These are phyloP conservation scores for Grosmannia serpens DNA, from an alignment of 2,329 filamentous ascomycete genomes.

Conservation along the genomic window DNA sequence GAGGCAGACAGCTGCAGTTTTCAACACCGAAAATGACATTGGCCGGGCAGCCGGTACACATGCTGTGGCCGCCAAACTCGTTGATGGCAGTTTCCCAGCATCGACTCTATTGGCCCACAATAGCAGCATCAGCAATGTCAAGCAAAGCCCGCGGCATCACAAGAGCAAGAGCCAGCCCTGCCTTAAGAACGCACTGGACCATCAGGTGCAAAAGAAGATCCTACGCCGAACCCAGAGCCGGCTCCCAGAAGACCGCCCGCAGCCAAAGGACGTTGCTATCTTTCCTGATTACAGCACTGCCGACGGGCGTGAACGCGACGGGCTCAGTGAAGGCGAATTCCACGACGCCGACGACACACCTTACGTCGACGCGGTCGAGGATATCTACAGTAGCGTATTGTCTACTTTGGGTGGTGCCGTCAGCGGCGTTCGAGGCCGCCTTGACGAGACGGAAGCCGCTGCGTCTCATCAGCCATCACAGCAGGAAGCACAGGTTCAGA, in stretches of 20 bases:
- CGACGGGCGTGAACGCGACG: slow-evolving; percentile 21
- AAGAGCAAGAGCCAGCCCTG: slow-evolving; percentile 46
- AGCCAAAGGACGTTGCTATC: slow-evolving; percentile 3
- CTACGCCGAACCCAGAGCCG: slow-evolving; percentile 12
- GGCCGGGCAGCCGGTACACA: background rate
- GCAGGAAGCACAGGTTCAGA: background rate
- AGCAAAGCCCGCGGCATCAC: slow-evolving; percentile 31
- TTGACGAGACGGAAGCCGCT: background rate
- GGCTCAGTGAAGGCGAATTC: slow-evolving; percentile 11
- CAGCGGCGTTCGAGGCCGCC: background rate
- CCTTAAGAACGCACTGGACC: slow-evolving; percentile 23
- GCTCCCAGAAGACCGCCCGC: slow-evolving; percentile 7
- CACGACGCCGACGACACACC: slow-evolving; percentile 27
- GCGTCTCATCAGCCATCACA: background rate
- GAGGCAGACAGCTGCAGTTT: slow-evolving; percentile 2
- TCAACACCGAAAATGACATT: background rate
- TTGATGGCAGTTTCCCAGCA: background rate
- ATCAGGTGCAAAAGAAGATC: slow-evolving; percentile 8
- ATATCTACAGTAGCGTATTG: slow-evolving; percentile 15
- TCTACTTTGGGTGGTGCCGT: background rate
- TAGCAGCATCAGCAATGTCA: background rate
- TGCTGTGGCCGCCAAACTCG: background rate
- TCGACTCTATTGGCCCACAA: background rate
- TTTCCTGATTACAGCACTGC: background rate
- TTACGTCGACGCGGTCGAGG: slow-evolving; percentile 35